Percentiles rank a stretch among this genome's conserved stretches.
These are phyloP conservation scores for Citrullus colocynthis DNA, from an alignment of 306 rosid genomes.

Conservation along the genomic window DNA sequence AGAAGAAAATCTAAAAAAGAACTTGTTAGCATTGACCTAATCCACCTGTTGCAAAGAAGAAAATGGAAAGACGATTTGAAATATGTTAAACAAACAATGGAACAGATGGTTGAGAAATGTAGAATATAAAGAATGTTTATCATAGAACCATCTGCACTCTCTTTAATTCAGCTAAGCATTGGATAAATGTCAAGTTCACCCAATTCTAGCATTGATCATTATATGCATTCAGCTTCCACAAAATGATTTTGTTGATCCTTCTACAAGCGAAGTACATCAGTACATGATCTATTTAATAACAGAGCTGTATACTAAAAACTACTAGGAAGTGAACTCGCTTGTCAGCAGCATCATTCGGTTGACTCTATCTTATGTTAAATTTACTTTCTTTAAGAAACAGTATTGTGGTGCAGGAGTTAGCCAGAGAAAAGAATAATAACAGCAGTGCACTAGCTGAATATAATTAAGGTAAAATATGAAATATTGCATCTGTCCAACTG, in stretches of 20 bases:
- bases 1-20: neutral
- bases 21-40: neutral
- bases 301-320: neutral
- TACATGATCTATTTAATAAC: neutral
- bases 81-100: neutral
- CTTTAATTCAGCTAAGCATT: neutral
- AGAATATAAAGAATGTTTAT: neutral
- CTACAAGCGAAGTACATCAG: neutral
- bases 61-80: neutral
- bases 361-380: neutral
- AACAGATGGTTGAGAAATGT: neutral
- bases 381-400: neutral
- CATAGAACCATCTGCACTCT: neutral
- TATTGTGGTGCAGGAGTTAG: neutral
- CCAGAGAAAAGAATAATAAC: neutral
- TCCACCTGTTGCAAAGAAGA: neutral
- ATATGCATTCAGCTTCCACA: neutral
- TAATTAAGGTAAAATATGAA: neutral
- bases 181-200: neutral
- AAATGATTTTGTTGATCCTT: neutral
- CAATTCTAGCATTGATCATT: neutral
- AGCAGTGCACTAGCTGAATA: neutral
- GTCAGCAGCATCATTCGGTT: neutral
- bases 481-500: neutral
- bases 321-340: neutral